Conservation (phyloP, 208 protist species). For the Trypanosoma cruzi region DNA sequence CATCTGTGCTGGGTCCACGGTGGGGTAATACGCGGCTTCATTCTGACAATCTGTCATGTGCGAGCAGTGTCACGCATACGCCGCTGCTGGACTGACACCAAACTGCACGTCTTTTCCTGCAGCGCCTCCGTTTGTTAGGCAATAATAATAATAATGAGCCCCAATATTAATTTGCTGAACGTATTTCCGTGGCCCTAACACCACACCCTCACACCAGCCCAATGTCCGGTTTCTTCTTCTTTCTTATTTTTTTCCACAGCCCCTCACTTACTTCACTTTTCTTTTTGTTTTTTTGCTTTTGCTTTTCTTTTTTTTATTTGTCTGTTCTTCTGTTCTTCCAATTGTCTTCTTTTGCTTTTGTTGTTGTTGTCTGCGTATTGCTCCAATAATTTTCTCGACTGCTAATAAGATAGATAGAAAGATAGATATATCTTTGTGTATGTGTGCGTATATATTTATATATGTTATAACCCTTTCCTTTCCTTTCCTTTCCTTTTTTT, state of each 20-base stretch:
- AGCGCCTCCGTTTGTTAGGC: not conserved
- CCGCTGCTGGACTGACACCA: not conserved
- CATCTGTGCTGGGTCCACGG: constrained; percentile 1
- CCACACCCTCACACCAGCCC: not conserved
- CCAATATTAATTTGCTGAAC: not conserved
- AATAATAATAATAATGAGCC: not conserved
- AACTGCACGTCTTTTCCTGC: not conserved
- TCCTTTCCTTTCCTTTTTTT: not conserved
- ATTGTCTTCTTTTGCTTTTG: not conserved
- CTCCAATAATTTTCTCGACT: no score
- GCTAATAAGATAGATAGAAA: no score
- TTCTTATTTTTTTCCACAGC: not conserved
- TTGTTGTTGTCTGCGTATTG: no score
- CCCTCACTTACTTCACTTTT: not conserved
- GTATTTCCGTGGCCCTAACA: not conserved
- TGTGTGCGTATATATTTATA: not conserved
- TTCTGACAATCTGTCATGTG: constrained; percentile 10
- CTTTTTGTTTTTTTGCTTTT: not conserved
- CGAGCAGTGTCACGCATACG: not conserved
- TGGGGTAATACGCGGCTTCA: constrained; percentile 25
- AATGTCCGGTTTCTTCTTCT: not conserved
- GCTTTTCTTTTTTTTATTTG: not conserved
- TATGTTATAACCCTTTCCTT: not conserved
- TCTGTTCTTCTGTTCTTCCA: not conserved
- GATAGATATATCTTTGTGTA: not conserved